Conservation (phyloP, 805 yeast genomes). For the Wickerhamiella lipophila region DNA sequence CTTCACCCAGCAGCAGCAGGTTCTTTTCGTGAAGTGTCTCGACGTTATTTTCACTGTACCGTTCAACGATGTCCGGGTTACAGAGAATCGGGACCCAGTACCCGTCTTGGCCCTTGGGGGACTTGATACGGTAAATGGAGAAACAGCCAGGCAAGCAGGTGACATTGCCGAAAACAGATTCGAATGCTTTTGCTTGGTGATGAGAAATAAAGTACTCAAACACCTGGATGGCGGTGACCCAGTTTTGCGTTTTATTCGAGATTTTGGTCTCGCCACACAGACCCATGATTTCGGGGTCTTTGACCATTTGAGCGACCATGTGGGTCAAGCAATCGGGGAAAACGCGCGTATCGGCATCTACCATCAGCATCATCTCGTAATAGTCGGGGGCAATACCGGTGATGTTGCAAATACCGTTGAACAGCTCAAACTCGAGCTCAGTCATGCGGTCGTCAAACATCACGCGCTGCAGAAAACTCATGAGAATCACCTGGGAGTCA, state of each 20-base stretch:
- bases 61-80: constrained; percentile 85
- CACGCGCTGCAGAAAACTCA: constrained; percentile 78
- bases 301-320: constrained; percentile 81
- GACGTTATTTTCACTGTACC: constrained; percentile 75
- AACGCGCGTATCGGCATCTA: constrained; percentile 86
- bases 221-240: constrained; percentile 91
- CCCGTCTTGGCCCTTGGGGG: constrained; percentile 69
- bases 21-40: constrained; percentile 80
- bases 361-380: constrained; percentile 79
- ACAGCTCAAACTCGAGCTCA: constrained; percentile 66
- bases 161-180: constrained; percentile 87
- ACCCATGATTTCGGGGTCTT: constrained; percentile 80
- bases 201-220: constrained; percentile 88
- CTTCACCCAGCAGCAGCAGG: constrained; percentile 77
- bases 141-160: constrained; percentile 95
- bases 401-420: constrained; percentile 62
- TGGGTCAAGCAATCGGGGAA: constrained; percentile 80
- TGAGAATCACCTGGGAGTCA: constrained; percentile 80
- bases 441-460: constrained; percentile 94
- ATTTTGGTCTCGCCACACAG: constrained; percentile 91
- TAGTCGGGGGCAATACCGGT: constrained; percentile 76
- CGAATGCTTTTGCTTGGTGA: constrained; percentile 89
- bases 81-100: constrained; percentile 91
- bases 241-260: constrained; percentile 63
- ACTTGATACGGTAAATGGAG: constrained; percentile 78